phyloP scores from a whole-genome alignment of 2,329 filamentous ascomycete genomes.

The Colletotrichum tamarilloi region DNA sequence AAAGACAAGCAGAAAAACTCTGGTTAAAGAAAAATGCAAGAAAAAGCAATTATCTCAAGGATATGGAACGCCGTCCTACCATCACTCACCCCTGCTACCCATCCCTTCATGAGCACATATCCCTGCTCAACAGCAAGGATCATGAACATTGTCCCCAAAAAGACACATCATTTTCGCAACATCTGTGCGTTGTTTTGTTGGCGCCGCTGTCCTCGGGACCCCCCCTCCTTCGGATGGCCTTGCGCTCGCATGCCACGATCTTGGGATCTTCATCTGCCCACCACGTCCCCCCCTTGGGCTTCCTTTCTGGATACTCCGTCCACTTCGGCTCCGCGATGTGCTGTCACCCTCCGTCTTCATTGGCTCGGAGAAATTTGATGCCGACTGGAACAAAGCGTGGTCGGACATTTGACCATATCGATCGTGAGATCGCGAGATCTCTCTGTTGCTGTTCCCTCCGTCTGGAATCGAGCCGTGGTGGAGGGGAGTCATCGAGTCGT shows the following conservation, averaged over 20 bases:
- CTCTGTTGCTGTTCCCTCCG: not conserved
- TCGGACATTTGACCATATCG: not conserved
- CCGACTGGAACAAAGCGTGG: not conserved
- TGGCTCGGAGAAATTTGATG: not conserved
- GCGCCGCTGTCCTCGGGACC: not conserved
- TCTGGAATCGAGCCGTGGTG: not conserved
- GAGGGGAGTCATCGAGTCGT: not conserved
- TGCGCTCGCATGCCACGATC: conserved; percentile 2
- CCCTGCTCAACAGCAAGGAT: conserved; percentile 13
- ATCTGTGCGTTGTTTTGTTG: conserved; percentile 11
- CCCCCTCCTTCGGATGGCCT: not conserved
- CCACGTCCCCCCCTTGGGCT: not conserved
- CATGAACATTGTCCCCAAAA: not conserved
- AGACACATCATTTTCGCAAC: conserved; percentile 9
- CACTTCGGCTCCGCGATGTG: too few species aligned
- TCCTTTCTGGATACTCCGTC: not conserved
- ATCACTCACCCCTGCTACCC: not conserved
- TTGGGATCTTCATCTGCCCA: not conserved
- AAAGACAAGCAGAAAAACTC: not conserved
- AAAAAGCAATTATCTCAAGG: conserved; percentile 23
- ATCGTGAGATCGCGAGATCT: not conserved
- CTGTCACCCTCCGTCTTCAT: not conserved
- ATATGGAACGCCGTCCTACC: not conserved
- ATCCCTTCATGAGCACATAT: not conserved
- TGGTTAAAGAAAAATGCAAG: not conserved